Evolutionary conservation across 306 rosid genomes (phyloP).

Genomic region (Delonix regia): DNA sequence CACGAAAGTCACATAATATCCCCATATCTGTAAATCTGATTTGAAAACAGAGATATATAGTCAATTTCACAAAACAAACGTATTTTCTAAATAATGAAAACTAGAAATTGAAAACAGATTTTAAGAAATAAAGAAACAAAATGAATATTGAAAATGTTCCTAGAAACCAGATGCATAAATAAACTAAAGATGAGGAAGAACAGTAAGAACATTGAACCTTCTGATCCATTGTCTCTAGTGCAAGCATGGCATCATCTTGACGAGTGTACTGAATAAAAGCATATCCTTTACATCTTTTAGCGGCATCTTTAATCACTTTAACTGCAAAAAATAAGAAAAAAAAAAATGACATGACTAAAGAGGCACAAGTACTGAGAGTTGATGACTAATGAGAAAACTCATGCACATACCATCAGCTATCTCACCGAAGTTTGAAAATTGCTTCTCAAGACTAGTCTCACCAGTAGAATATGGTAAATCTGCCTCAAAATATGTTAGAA

Average conservation of each 20-base stretch:
- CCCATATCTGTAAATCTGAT: too few relatives aligned
- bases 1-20: too few relatives aligned
- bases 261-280: constrained; percentile 80
- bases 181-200: constrained; percentile 1
- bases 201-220: constrained; percentile 55
- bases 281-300: constrained; percentile 65
- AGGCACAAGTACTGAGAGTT: not conserved
- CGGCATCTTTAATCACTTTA: constrained; percentile 58
- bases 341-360: constrained; percentile 19
- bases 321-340: constrained; percentile 46
- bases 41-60: too few relatives aligned
- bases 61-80: too few relatives aligned
- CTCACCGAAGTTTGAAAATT: constrained; percentile 77
- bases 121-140: too few relatives aligned
- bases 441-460: constrained; percentile 62
- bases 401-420: constrained; percentile 73
- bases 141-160: too few relatives aligned
- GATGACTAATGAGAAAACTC: constrained; percentile 5
- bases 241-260: constrained; percentile 81
- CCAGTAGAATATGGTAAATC: constrained; percentile 80
- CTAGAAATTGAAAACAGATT: too few relatives aligned
- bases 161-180: too few relatives aligned
- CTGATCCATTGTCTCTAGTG: constrained; percentile 84
- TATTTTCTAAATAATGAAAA: too few relatives aligned
- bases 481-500: constrained; percentile 44